Percentiles rank a stretch among this genome's conserved stretches.
Evolutionary conservation across 495 filamentous ascomycete genomes (phyloP).

Genomic region (Penicillium coffeae): DNA sequence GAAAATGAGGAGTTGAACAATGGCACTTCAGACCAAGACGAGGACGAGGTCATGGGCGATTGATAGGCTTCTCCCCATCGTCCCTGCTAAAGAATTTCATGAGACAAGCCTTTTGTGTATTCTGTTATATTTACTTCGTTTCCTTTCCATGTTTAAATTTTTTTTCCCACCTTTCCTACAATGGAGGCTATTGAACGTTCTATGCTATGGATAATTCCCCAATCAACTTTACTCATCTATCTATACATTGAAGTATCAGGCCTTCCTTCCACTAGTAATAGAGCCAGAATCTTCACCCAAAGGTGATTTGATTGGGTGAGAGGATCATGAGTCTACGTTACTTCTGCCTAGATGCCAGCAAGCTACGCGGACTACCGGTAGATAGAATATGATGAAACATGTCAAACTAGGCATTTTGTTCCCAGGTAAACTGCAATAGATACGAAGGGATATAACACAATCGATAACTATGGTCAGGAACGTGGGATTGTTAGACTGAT

Average conservation of each 20-base stretch:
- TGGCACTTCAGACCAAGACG: conserved; percentile 51
- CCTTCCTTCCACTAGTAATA: no score
- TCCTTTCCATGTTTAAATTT: conserved; percentile 15
- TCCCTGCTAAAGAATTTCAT: conserved; percentile 4
- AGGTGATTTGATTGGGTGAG: no score
- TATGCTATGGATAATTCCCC: no score
- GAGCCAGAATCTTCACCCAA: no score
- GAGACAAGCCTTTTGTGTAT: conserved; percentile 6
- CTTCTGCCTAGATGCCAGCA: no score
- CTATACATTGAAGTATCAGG: no score
- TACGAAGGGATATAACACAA: conserved; percentile 14
- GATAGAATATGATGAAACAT: background rate
- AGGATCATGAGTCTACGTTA: no score
- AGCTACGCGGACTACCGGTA: no score
- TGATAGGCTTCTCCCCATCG: conserved; percentile 24
- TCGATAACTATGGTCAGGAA: conserved; percentile 14
- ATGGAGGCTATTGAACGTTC: no score
- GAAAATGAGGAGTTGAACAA: conserved; percentile 39
- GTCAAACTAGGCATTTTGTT: conserved; percentile 14
- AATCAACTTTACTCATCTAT: conserved; percentile 2
- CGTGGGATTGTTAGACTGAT: conserved; percentile 4
- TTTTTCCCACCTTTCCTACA: no score
- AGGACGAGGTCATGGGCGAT: conserved; percentile 69
- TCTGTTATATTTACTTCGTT: conserved; percentile 2
- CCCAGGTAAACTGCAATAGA: conserved; percentile 17